These are phyloP conservation scores for Ceriops decandra DNA, from an alignment of 345 rosid genomes.

Conservation along the genomic window DNA sequence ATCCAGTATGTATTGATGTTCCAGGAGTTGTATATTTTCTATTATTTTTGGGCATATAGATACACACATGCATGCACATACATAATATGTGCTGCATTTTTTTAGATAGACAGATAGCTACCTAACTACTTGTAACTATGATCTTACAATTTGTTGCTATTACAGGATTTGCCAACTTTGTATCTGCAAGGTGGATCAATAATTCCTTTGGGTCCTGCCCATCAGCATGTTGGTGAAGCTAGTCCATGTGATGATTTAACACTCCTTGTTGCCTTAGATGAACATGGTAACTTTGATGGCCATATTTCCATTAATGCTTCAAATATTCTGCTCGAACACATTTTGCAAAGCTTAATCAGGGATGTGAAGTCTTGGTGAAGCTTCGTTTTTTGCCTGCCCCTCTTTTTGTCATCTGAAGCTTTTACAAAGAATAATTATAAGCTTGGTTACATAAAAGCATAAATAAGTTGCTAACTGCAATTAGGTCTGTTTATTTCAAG, in stretches of 20 bases:
- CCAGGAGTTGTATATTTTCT: constrained; percentile 1
- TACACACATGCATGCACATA: background rate
- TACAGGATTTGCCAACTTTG: constrained; percentile 74
- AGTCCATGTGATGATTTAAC: constrained; percentile 65
- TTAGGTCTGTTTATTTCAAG: background rate
- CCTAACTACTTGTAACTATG: background rate
- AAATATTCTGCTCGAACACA: background rate
- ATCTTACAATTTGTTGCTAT: constrained; percentile 14
- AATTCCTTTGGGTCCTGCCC: constrained; percentile 58
- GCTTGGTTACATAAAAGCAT: background rate
- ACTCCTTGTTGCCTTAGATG: constrained; percentile 73
- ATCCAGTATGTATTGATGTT: constrained; percentile 52
- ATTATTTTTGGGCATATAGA: too few relatives aligned
- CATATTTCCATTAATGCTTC: background rate
- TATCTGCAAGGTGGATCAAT: constrained; percentile 89
- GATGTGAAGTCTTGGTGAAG: background rate
- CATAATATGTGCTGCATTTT: constrained; percentile 9
- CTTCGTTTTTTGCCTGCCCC: background rate
- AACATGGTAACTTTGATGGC: constrained; percentile 49
- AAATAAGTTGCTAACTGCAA: background rate
- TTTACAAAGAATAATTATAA: background rate
- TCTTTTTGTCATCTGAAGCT: background rate
- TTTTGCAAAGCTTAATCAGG: background rate
- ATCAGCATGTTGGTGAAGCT: constrained; percentile 67
- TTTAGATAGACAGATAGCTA: background rate